Conservation (phyloP, 2,329 filamentous ascomycete genomes). For the Beauveria medogensis region DNA sequence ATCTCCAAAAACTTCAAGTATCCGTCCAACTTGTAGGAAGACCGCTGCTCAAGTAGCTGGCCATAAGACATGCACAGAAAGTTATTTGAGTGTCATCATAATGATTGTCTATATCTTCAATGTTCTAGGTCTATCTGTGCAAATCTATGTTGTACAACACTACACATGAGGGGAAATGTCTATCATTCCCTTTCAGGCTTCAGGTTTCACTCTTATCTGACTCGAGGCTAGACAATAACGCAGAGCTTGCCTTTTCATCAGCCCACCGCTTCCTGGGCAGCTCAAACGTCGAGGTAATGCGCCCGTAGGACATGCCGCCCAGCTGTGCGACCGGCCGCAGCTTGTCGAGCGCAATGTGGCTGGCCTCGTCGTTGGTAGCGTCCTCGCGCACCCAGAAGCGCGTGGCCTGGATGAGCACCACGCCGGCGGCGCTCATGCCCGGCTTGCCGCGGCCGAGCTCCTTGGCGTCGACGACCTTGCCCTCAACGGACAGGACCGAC, state of each 20-base stretch:
- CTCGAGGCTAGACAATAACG: constrained; percentile 13
- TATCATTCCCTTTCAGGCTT: neutral
- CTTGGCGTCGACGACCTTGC: constrained; percentile 21
- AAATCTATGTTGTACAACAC: neutral
- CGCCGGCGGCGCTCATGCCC: constrained; percentile 17
- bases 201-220: neutral
- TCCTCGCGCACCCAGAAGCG: constrained; percentile 23
- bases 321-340: constrained; percentile 19
- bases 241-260: constrained; percentile 16
- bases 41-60: neutral
- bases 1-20: neutral
- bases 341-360: constrained; percentile 18
- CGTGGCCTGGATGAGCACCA: constrained; percentile 22
- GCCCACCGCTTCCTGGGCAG: constrained; percentile 18
- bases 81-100: neutral
- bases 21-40: neutral
- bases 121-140: neutral
- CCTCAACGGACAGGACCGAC: constrained; percentile 21
- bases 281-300: constrained; percentile 19
- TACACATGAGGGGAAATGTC: neutral
- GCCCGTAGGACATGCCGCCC: constrained; percentile 20
- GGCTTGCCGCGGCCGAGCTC: constrained; percentile 17
- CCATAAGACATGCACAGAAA: neutral
- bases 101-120: neutral
- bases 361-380: constrained; percentile 17